These are phyloP conservation scores for Prunus mume DNA, from an alignment of 306 rosid genomes.

Conservation along the genomic window DNA sequence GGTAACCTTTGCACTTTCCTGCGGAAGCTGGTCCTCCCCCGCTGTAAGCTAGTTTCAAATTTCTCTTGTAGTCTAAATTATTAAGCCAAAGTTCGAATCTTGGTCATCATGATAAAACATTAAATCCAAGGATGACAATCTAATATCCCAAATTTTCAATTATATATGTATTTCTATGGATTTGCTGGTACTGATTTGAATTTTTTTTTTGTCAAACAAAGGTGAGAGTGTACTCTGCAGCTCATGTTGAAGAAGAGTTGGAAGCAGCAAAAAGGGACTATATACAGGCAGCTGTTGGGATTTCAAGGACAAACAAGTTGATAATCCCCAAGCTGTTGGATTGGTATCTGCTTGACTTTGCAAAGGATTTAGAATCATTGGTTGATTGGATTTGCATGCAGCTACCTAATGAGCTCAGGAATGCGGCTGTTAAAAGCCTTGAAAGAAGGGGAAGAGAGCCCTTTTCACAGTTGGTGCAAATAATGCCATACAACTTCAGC, in stretches of 20 bases:
- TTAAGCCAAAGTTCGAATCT: neutral
- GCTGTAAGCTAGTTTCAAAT: conserved; percentile 61
- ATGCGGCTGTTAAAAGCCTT: conserved; percentile 63
- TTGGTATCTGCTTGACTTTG: conserved; percentile 90
- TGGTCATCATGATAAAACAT: neutral
- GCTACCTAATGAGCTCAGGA: conserved; percentile 61
- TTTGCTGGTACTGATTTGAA: conserved; percentile 8
- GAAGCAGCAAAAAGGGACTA: conserved; percentile 80
- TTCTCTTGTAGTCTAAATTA: neutral
- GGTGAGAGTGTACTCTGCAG: conserved; percentile 80
- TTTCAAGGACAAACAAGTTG: conserved; percentile 57
- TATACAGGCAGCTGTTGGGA: conserved; percentile 69
- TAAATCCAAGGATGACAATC: too few relatives aligned
- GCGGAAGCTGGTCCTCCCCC: conserved; percentile 99
- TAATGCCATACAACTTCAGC: conserved; percentile 73
- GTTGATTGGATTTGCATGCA: conserved; percentile 85
- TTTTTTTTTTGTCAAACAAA: conserved; percentile 32
- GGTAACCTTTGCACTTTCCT: conserved; percentile 93
- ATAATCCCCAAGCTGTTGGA: conserved; percentile 75
- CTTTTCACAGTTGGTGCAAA: conserved; percentile 57
- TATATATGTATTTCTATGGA: neutral
- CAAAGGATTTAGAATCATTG: conserved; percentile 78
- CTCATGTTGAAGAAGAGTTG: conserved; percentile 67
- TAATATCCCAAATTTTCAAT: neutral
- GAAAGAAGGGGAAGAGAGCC: conserved; percentile 56